Evolutionary conservation across 2,329 filamentous ascomycete species (phyloP).

Genomic region (Fusarium paranaense): DNA sequence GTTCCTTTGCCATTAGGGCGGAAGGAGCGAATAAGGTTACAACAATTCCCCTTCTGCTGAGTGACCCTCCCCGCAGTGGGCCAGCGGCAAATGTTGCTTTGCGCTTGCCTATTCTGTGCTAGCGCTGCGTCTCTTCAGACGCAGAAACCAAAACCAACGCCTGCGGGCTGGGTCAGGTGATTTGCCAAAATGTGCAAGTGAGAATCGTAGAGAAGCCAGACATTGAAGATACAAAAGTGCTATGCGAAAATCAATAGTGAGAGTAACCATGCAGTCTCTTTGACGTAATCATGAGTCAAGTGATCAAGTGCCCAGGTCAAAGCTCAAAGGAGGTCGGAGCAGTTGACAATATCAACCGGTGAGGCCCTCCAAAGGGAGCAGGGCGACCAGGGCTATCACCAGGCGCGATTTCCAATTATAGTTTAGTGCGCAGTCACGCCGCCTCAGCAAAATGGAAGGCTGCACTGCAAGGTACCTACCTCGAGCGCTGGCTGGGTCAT

Average conservation of each 20-base stretch:
- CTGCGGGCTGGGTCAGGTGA: constrained; percentile 6
- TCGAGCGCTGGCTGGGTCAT: constrained; percentile 29
- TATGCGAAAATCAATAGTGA: neutral
- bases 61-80: constrained; percentile 33
- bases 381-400: constrained; percentile 34
- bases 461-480: constrained; percentile 33
- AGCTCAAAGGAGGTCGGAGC: neutral
- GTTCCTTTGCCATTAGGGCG: neutral
- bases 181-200: constrained; percentile 8
- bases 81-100: constrained; percentile 36
- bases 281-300: constrained; percentile 9
- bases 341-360: neutral
- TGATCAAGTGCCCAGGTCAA: neutral
- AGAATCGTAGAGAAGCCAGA: neutral
- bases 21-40: constrained; percentile 1
- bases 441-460: constrained; percentile 20
- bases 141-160: neutral
- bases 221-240: neutral
- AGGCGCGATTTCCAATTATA: constrained; percentile 3
- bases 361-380: constrained; percentile 7
- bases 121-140: constrained; percentile 7
- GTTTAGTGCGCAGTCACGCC: constrained; percentile 40
- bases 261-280: neutral
- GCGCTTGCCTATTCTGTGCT: constrained; percentile 27
- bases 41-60: neutral